These are phyloP conservation scores for Inga leiocalycina DNA, from an alignment of 306 rosid species.

Conservation along the genomic window DNA sequence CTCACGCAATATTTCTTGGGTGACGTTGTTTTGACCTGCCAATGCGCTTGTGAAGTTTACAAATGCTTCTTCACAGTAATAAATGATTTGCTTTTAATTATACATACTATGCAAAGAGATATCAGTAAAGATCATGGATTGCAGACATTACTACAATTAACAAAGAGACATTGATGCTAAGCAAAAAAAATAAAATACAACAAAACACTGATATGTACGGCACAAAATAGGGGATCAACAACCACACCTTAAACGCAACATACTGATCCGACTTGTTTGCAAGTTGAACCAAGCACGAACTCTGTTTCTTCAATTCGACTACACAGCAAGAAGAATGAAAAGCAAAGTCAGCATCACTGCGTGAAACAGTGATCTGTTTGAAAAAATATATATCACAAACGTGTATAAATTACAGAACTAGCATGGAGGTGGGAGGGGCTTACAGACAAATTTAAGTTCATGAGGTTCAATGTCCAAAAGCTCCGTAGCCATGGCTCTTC, in stretches of 20 bases:
- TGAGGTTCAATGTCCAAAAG: conserved; percentile 74
- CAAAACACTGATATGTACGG: not conserved
- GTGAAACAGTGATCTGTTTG: not conserved
- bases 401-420: not conserved
- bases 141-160: not conserved
- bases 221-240: not conserved
- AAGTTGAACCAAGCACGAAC: conserved; percentile 72
- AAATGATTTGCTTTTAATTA: not conserved
- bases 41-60: conserved; percentile 9
- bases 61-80: not conserved
- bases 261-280: conserved; percentile 59
- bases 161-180: not conserved
- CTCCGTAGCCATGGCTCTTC: conserved; percentile 59
- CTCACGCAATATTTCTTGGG: conserved; percentile 92
- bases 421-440: conserved; percentile 22
- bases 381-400: not conserved
- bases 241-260: conserved; percentile 85
- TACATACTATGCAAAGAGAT: not conserved
- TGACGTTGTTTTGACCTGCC: conserved; percentile 92
- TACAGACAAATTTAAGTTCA: conserved; percentile 80
- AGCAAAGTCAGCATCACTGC: conserved; percentile 8
- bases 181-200: not conserved
- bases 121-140: not conserved
- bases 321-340: conserved; percentile 11
- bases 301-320: conserved; percentile 92